Conservation (phyloP, 768 basidiomycete species). For the Tulasnella sp. region DNA sequence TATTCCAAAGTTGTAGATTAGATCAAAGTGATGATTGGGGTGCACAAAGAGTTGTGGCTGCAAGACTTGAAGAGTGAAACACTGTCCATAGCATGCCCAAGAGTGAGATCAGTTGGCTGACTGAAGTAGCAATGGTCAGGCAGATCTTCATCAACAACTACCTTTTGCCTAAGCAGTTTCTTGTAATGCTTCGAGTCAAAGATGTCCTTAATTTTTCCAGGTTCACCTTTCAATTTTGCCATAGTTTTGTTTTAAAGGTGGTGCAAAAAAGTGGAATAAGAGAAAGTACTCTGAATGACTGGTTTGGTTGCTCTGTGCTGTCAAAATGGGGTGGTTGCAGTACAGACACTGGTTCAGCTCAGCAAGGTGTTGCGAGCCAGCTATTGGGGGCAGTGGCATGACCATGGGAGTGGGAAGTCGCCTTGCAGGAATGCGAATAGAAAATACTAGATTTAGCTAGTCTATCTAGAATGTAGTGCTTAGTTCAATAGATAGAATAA, state of each 20-base stretch:
- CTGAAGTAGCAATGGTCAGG: background rate
- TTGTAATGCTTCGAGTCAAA: background rate
- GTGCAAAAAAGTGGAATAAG: background rate
- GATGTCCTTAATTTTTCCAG: background rate
- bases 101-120: slow-evolving; percentile 1
- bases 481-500: no score
- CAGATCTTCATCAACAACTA: background rate
- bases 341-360: background rate
- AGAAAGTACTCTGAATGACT: background rate
- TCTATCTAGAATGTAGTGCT: no score
- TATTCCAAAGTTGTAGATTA: no score
- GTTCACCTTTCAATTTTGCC: background rate
- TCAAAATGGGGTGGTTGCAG: background rate
- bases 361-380: no score
- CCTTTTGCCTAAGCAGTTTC: background rate
- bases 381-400: no score
- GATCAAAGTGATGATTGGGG: slow-evolving; percentile 40
- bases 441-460: no score
- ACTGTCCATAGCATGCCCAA: slow-evolving; percentile 16
- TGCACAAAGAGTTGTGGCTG: background rate
- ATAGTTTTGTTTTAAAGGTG: background rate
- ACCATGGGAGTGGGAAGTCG: no score
- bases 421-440: no score
- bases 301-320: background rate
- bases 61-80: slow-evolving; percentile 7